phyloP scores from a whole-genome alignment of 1,284 basidiomycete genomes.

The Pseudozyma sp. region DNA sequence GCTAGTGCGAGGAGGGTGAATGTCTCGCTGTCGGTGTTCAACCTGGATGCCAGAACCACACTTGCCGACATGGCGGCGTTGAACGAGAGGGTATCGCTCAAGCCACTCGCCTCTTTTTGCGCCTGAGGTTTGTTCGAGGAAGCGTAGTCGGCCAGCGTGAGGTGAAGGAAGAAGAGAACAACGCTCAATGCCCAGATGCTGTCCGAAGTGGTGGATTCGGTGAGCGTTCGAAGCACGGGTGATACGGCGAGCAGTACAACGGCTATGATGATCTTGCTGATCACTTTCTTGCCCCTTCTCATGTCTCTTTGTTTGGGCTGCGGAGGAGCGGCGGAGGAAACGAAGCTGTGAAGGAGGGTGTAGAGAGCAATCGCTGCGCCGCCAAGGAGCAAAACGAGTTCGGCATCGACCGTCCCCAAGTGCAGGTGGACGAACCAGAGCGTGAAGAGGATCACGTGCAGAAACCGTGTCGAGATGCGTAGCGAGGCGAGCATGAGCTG shows the following conservation, averaged over 20 bases:
- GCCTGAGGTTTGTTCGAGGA: constrained; percentile 20
- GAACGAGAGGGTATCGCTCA: constrained; percentile 79
- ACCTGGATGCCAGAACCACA: constrained; percentile 90
- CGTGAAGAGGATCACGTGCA: constrained; percentile 46
- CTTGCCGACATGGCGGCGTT: constrained; percentile 94
- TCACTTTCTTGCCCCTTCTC: constrained; percentile 8
- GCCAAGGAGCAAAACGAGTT: constrained; percentile 11
- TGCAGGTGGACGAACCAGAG: constrained; percentile 56
- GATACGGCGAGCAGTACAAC: constrained; percentile 88
- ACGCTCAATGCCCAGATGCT: constrained; percentile 93
- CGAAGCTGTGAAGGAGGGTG: neutral
- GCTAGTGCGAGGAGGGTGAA: constrained; percentile 90
- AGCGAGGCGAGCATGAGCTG: constrained; percentile 76
- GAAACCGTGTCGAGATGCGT: constrained; percentile 52
- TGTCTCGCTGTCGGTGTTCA: constrained; percentile 84
- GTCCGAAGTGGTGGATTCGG: constrained; percentile 92
- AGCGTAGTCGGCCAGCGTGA: constrained; percentile 77
- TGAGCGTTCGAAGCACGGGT: constrained; percentile 89
- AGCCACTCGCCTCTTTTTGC: constrained; percentile 7
- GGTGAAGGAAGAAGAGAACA: constrained; percentile 75
- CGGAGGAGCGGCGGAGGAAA: neutral
- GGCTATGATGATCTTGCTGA: constrained; percentile 75
- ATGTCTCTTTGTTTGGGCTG: neutral
- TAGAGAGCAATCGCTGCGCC: neutral
- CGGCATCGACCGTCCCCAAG: constrained; percentile 17